phyloP scores from a whole-genome alignment of 139 green algal species.

The Chlorella sp. region DNA sequence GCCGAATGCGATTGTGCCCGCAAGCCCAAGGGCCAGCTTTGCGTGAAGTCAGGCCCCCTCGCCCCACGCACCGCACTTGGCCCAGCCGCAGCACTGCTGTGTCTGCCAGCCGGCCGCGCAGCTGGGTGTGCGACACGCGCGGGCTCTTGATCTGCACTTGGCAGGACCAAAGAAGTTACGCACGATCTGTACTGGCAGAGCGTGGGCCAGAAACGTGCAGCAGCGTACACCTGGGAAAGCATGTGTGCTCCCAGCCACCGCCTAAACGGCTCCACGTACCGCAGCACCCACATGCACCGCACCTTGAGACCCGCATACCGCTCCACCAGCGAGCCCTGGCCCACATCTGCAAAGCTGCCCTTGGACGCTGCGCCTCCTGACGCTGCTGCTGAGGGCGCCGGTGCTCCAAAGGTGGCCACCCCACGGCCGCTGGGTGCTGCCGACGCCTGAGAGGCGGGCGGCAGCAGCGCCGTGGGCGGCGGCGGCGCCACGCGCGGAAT shows the following conservation, averaged over 20 bases:
- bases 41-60: too few species aligned
- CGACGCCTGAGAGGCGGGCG: neutral
- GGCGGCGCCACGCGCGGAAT: neutral
- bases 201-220: too few species aligned
- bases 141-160: constrained; percentile 59
- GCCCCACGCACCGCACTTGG: constrained; percentile 30
- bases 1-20: too few species aligned
- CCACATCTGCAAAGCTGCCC: constrained; percentile 33
- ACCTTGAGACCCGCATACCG: constrained; percentile 29
- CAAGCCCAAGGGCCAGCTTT: too few species aligned
- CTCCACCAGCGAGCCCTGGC: constrained; percentile 42
- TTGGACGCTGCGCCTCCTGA: neutral
- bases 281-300: neutral
- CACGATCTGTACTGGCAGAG: too few species aligned
- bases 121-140: constrained; percentile 48
- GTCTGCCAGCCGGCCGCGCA: constrained; percentile 43
- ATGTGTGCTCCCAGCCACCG: neutral
- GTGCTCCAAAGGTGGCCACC: neutral
- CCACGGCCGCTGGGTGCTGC: neutral
- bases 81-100: constrained; percentile 37
- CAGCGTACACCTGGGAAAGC: too few species aligned
- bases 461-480: neutral
- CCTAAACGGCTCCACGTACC: too few species aligned
- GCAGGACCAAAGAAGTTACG: too few species aligned
- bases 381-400: neutral